These are phyloP conservation scores for Fomitopsis betulina DNA, from an alignment of 1,284 basidiomycete genomes.

Conservation along the genomic window DNA sequence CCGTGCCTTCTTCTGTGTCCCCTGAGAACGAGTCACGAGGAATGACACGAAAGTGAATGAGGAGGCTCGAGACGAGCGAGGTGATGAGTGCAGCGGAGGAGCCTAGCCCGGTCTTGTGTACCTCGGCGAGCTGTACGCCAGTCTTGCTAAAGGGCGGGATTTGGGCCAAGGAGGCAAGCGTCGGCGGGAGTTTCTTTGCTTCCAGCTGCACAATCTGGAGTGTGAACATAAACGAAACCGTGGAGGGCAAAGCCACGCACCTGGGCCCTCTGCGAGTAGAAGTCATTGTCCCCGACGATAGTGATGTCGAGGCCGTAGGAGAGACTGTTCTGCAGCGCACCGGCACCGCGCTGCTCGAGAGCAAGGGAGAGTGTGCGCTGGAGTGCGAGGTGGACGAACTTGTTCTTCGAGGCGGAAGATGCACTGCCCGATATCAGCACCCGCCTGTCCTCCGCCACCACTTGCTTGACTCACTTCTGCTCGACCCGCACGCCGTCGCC, in stretches of 20 bases:
- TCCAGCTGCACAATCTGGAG: slow-evolving; percentile 44
- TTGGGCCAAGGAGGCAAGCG: slow-evolving; percentile 53
- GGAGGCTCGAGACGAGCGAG: slow-evolving; percentile 83
- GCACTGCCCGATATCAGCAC: slow-evolving; percentile 4
- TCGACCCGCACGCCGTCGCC: slow-evolving; percentile 41
- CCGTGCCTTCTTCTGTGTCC: slow-evolving; percentile 11
- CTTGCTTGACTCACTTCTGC: slow-evolving; percentile 35
- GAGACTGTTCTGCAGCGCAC: slow-evolving; percentile 42
- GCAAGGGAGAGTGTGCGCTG: slow-evolving; percentile 72
- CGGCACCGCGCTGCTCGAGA: slow-evolving; percentile 47
- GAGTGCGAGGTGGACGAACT: slow-evolving; percentile 89
- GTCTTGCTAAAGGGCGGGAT: slow-evolving; percentile 77
- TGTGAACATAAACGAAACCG: not conserved
- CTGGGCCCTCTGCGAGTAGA: slow-evolving; percentile 91
- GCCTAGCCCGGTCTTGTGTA: slow-evolving; percentile 98
- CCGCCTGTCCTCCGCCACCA: not conserved
- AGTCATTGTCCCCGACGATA: slow-evolving; percentile 94
- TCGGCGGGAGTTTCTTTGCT: slow-evolving; percentile 53
- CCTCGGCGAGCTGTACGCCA: slow-evolving; percentile 64
- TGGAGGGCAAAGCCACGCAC: slow-evolving; percentile 36
- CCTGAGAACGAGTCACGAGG: slow-evolving; percentile 40
- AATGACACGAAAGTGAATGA: slow-evolving; percentile 74
- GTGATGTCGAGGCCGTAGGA: slow-evolving; percentile 63
- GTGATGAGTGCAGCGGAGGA: slow-evolving; percentile 97
- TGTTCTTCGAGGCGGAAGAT: slow-evolving; percentile 53